phyloP scores from a whole-genome alignment of 2,329 filamentous ascomycete genomes.

The Xylaria sp. region DNA sequence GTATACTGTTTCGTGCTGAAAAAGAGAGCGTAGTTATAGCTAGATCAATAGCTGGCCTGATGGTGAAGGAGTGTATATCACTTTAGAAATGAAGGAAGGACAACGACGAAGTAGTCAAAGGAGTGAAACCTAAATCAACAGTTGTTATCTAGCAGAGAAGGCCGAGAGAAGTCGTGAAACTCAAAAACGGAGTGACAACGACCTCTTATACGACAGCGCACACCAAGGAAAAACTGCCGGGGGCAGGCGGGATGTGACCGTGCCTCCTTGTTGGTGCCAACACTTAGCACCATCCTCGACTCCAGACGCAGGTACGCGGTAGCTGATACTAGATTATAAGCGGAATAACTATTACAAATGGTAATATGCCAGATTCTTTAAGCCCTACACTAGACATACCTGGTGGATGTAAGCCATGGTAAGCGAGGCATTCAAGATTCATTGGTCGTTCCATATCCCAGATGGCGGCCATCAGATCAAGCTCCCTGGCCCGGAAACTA shows the following conservation, averaged over 20 bases:
- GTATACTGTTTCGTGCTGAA: slow-evolving; percentile 25
- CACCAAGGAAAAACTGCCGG: slow-evolving; percentile 32
- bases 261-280: slow-evolving; percentile 37
- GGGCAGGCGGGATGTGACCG: slow-evolving; percentile 29
- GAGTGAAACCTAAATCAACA: slow-evolving; percentile 41
- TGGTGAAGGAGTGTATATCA: slow-evolving; percentile 49
- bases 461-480: slow-evolving; percentile 12
- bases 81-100: slow-evolving; percentile 43
- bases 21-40: slow-evolving; percentile 32
- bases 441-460: slow-evolving; percentile 38
- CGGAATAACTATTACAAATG: slow-evolving; percentile 16
- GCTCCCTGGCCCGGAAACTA: slow-evolving; percentile 11
- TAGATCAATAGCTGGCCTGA: slow-evolving; percentile 41
- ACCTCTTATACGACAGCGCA: slow-evolving; percentile 41
- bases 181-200: slow-evolving; percentile 25
- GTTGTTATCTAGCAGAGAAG: slow-evolving; percentile 32
- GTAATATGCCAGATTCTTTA: slow-evolving; percentile 32
- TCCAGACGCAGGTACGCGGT: slow-evolving; percentile 35
- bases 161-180: slow-evolving; percentile 22
- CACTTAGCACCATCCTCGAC: slow-evolving; percentile 1
- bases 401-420: slow-evolving; percentile 38
- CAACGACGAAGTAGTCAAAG: slow-evolving; percentile 44
- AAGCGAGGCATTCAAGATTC: slow-evolving; percentile 29
- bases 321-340: slow-evolving; percentile 12
- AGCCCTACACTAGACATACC: slow-evolving; percentile 29